Percentiles rank a stretch among this genome's conserved stretches.
Evolutionary conservation across 2,329 filamentous ascomycete species (phyloP).

Genomic region (Monosporascus sp.): DNA sequence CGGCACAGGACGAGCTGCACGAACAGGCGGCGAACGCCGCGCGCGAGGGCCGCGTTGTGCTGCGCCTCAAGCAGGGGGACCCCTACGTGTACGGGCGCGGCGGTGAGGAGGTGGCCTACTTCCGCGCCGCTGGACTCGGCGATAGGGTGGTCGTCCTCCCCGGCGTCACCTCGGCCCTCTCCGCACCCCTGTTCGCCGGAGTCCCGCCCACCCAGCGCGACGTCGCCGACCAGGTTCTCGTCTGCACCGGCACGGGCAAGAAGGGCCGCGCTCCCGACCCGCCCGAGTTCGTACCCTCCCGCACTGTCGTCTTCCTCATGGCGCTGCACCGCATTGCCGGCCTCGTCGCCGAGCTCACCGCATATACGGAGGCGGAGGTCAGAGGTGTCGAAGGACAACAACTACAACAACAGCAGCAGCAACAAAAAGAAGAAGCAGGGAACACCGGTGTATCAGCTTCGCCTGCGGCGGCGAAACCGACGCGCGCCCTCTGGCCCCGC

Average conservation of each 20-base stretch:
- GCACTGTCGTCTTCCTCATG: slow-evolving; percentile 94
- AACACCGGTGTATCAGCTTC: too few species aligned
- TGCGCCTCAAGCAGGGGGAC: slow-evolving; percentile 92
- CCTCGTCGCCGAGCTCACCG: slow-evolving; percentile 66
- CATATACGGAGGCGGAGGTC: slow-evolving; percentile 27
- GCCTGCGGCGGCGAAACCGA: not conserved
- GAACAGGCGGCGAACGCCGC: slow-evolving; percentile 67
- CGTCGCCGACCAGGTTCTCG: slow-evolving; percentile 84
- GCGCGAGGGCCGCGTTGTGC: slow-evolving; percentile 65
- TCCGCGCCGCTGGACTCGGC: slow-evolving; percentile 64
- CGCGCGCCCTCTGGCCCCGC: slow-evolving; percentile 57
- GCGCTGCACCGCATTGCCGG: slow-evolving; percentile 77
- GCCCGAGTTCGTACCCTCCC: slow-evolving; percentile 67
- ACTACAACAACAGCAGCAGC: slow-evolving; percentile 7
- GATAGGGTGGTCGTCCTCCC: slow-evolving; percentile 68
- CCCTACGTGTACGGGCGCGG: slow-evolving; percentile 95
- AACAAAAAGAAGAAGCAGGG: slow-evolving; percentile 15
- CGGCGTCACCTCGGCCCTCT: slow-evolving; percentile 83
- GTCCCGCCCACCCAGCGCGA: slow-evolving; percentile 86
- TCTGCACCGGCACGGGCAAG: slow-evolving; percentile 94
- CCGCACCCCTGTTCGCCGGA: slow-evolving; percentile 79
- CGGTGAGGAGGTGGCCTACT: slow-evolving; percentile 86
- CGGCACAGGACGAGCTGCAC: slow-evolving; percentile 85
- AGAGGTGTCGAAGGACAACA: slow-evolving; percentile 16
- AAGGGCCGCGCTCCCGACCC: slow-evolving; percentile 80